Conservation (phyloP, 2,329 filamentous ascomycete species). For the Venturia aucupariae region DNA sequence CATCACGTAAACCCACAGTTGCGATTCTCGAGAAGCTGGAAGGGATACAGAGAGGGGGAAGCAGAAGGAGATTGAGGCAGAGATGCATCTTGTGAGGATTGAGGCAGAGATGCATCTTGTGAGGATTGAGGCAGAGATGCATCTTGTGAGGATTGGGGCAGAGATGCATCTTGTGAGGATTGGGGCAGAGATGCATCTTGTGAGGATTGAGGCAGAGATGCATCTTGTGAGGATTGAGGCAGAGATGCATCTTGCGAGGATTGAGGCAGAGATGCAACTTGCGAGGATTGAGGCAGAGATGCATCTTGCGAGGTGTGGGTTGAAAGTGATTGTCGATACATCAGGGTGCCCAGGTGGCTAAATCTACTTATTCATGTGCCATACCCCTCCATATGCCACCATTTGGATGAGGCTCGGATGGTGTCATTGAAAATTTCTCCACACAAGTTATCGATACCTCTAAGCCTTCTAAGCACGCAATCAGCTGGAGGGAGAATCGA, state of each 20-base stretch:
- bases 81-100: not conserved
- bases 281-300: not conserved
- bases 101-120: not conserved
- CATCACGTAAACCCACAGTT: not conserved
- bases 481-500: not conserved
- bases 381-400: not conserved
- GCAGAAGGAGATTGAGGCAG: not conserved
- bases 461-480: conserved; percentile 4
- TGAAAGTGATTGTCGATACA: not conserved
- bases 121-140: not conserved
- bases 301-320: not conserved
- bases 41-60: not conserved
- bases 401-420: not conserved
- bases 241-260: not conserved
- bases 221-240: not conserved
- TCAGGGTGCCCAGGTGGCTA: too few relatives aligned
- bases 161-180: not conserved
- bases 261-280: not conserved
- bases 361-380: not conserved
- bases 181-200: not conserved
- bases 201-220: not conserved
- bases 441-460: not conserved
- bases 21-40: not conserved
- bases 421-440: conserved; percentile 5
- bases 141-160: not conserved